A percentile compares a stretch with the other conserved stretches of the same genome.
Evolutionary conservation across 2,329 filamentous ascomycete species (phyloP).

Genomic region (Exophiala dermatitidis): DNA sequence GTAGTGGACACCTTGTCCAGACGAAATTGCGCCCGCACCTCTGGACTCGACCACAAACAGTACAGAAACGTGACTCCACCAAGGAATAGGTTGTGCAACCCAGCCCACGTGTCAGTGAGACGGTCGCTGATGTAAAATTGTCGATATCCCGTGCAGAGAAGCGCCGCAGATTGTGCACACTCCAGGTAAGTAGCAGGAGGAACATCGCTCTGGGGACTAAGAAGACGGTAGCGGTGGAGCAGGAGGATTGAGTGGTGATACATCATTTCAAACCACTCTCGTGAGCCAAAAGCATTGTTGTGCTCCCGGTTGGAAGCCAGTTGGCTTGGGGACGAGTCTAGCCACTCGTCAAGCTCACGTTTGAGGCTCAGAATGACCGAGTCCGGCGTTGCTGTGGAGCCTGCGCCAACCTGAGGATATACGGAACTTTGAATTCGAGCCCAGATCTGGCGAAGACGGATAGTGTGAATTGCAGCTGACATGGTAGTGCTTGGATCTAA

Average conservation of each 20-base stretch:
- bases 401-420: conserved; percentile 16
- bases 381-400: conserved; percentile 15
- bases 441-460: conserved; percentile 28
- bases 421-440: conserved; percentile 24
- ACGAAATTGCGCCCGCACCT: background rate
- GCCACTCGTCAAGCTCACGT: conserved; percentile 28
- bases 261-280: conserved; percentile 36
- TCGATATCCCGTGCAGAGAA: conserved; percentile 6
- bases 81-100: conserved; percentile 13
- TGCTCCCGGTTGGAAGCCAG: conserved; percentile 25
- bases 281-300: conserved; percentile 30
- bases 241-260: conserved; percentile 38
- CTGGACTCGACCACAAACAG: conserved; percentile 11
- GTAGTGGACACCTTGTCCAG: conserved; percentile 1
- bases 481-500: conserved; percentile 24
- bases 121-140: conserved; percentile 5
- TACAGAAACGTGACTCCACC: conserved; percentile 14
- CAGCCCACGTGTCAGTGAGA: conserved; percentile 13
- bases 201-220: background rate
- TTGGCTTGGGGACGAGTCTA: conserved; percentile 18
- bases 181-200: background rate
- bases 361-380: conserved; percentile 19
- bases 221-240: conserved; percentile 30
- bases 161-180: conserved; percentile 4
- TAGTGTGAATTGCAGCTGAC: conserved; percentile 28